These are phyloP conservation scores for Pyrenula aspistea DNA, from an alignment of 495 filamentous ascomycete genomes.

Conservation along the genomic window DNA sequence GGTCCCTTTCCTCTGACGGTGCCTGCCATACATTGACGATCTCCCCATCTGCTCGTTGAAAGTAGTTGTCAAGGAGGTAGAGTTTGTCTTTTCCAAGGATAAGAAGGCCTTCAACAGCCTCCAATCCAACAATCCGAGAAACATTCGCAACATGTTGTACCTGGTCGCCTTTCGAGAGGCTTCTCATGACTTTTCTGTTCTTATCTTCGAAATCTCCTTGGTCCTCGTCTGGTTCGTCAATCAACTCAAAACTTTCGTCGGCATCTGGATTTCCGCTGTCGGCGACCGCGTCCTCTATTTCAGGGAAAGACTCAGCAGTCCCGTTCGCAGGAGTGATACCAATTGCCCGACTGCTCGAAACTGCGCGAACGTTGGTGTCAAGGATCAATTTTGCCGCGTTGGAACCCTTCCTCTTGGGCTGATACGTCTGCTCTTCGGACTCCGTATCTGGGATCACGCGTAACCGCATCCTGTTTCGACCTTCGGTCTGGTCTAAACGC, in stretches of 20 bases:
- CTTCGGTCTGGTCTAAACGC: slow-evolving; percentile 91
- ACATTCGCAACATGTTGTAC: slow-evolving; percentile 94
- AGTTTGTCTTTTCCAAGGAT: slow-evolving; percentile 87
- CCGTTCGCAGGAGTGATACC: slow-evolving; percentile 21
- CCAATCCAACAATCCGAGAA: slow-evolving; percentile 83
- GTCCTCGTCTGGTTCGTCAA: slow-evolving; percentile 75
- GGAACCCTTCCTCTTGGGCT: slow-evolving; percentile 65
- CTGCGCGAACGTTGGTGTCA: slow-evolving; percentile 20
- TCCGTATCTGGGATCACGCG: slow-evolving; percentile 68
- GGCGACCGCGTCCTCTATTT: slow-evolving; percentile 29
- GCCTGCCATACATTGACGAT: slow-evolving; percentile 95
- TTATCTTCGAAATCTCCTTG: slow-evolving; percentile 90
- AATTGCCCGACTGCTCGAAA: slow-evolving; percentile 21
- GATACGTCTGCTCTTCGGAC: slow-evolving; percentile 59
- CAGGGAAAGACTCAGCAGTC: slow-evolving; percentile 13
- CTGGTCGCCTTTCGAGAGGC: slow-evolving; percentile 77
- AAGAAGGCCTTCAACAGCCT: slow-evolving; percentile 82
- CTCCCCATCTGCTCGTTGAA: slow-evolving; percentile 87
- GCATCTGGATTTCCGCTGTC: slow-evolving; percentile 21
- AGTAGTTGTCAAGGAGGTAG: slow-evolving; percentile 90
- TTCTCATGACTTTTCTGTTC: slow-evolving; percentile 93
- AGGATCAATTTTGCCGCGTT: slow-evolving; percentile 28
- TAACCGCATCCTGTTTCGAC: slow-evolving; percentile 86
- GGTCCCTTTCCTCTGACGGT: slow-evolving; percentile 81
- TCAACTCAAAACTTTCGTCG: slow-evolving; percentile 89